phyloP scores from a whole-genome alignment of 805 yeast species.

The Yarrowia sp. region DNA sequence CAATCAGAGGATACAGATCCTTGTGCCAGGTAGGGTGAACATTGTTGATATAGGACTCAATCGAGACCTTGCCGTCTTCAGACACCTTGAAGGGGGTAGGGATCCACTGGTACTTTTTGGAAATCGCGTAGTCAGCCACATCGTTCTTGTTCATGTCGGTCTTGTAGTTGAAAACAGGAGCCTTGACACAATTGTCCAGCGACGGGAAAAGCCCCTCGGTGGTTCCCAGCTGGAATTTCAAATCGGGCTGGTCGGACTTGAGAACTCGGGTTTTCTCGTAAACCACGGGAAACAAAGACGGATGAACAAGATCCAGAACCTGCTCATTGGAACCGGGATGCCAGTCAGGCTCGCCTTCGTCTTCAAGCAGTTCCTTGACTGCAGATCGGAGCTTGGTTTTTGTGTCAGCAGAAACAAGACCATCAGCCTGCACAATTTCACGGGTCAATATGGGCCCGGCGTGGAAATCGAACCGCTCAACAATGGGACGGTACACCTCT shows the following conservation, averaged over 20 bases:
- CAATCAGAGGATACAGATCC: conserved; percentile 50
- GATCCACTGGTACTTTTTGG: conserved; percentile 53
- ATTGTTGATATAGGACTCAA: conserved; percentile 54
- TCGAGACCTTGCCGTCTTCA: conserved; percentile 42
- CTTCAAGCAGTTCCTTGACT: conserved; percentile 41
- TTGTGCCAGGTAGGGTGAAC: conserved; percentile 50
- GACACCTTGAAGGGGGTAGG: conserved; percentile 48
- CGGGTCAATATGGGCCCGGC: conserved; percentile 44
- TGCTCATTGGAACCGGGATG: conserved; percentile 53
- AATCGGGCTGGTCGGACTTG: conserved; percentile 6
- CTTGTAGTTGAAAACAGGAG: conserved; percentile 9
- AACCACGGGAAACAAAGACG: conserved; percentile 52
- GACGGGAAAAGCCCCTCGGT: conserved; percentile 12
- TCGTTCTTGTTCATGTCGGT: conserved; percentile 14
- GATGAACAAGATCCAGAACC: conserved; percentile 54
- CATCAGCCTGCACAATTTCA: conserved; percentile 46
- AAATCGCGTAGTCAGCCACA: conserved; percentile 39
- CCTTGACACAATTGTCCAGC: conserved; percentile 7
- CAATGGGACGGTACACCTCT: conserved; percentile 45
- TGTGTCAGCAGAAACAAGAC: conserved; percentile 42
- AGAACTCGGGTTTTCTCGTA: conserved; percentile 45
- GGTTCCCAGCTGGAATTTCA: conserved; percentile 9
- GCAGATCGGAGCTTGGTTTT: conserved; percentile 40
- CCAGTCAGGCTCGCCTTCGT: conserved; percentile 47
- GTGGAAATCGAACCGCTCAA: conserved; percentile 40